Percentiles rank a stretch among this genome's conserved stretches.
Conservation (phyloP, 345 rosid species). For the Salix arbutifolia region DNA sequence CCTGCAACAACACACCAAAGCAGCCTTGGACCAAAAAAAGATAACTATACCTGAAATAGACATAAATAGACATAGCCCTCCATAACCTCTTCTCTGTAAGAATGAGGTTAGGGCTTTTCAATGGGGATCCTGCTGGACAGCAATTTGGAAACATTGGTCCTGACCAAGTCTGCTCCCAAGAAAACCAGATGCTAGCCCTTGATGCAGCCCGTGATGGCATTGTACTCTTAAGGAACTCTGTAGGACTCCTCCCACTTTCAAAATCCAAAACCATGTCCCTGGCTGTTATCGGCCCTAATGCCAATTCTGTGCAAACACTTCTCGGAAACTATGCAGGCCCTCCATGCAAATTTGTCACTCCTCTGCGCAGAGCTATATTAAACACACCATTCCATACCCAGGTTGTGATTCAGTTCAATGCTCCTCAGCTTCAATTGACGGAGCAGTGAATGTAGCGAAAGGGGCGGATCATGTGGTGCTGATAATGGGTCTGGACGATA, state of each 20-base stretch:
- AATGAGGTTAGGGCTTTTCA: conserved; percentile 85
- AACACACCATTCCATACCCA: conserved; percentile 37
- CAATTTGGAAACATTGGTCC: conserved; percentile 66
- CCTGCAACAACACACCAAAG: conserved; percentile 55
- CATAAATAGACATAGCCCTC: conserved; percentile 67
- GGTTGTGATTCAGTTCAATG: conserved; percentile 76
- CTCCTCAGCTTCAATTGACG: conserved; percentile 42
- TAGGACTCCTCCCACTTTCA: conserved; percentile 54
- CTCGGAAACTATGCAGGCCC: conserved; percentile 84
- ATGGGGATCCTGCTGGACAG: conserved; percentile 54
- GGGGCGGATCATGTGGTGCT: conserved; percentile 61
- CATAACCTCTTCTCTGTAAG: conserved; percentile 69
- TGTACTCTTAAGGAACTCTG: conserved; percentile 72
- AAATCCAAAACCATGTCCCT: conserved; percentile 44
- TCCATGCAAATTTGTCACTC: conserved; percentile 57
- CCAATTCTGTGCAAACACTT: conserved; percentile 46
- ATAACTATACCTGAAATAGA: conserved; percentile 50
- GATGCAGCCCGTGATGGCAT: conserved; percentile 84
- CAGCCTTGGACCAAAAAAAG: conserved; percentile 63
- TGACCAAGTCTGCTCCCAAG: conserved; percentile 56
- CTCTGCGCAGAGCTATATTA: conserved; percentile 52
- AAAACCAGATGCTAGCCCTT: conserved; percentile 75
- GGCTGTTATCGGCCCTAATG: conserved; percentile 86
- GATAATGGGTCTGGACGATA: conserved; percentile 82
- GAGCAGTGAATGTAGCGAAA: conserved; percentile 51